Conservation (phyloP, 2,329 filamentous ascomycete genomes). For the Hypoxylon sp. region DNA sequence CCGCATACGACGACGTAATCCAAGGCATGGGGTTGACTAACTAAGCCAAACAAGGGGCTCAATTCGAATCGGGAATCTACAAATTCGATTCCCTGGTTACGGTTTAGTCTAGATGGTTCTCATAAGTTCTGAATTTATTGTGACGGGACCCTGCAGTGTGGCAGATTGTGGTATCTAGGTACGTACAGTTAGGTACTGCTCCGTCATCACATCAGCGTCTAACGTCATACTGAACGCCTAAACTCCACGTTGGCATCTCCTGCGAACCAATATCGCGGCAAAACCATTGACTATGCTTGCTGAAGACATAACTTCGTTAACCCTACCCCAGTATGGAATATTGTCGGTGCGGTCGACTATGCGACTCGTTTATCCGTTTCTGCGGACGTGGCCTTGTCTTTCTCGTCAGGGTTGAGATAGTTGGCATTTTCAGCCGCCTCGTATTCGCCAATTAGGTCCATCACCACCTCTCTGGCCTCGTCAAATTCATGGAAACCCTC, state of each 20-base stretch:
- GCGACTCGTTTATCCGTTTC: constrained; percentile 68
- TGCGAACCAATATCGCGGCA: constrained; percentile 1
- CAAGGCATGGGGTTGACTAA: constrained; percentile 15
- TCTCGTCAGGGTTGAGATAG: constrained; percentile 84
- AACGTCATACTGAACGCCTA: constrained; percentile 45
- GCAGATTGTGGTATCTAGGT: constrained; percentile 36
- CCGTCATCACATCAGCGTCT: constrained; percentile 1
- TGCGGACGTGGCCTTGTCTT: constrained; percentile 66
- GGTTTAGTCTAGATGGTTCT: constrained; percentile 21
- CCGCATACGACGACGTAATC: constrained; percentile 31
- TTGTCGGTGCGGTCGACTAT: constrained; percentile 43
- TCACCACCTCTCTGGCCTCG: constrained; percentile 91
- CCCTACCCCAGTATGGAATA: background rate
- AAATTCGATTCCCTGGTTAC: constrained; percentile 6
- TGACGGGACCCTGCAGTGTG: constrained; percentile 9
- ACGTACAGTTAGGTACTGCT: background rate
- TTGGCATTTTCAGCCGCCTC: constrained; percentile 93
- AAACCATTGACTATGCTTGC: constrained; percentile 29
- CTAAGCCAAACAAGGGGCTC: background rate
- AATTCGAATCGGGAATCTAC: background rate
- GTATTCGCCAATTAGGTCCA: constrained; percentile 93
- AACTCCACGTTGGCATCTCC: constrained; percentile 36
- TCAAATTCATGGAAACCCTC: constrained; percentile 96
- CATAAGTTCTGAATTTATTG: constrained; percentile 22
- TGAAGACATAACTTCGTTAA: constrained; percentile 34